Conservation (phyloP, 2,329 filamentous ascomycete genomes). For the Pseudopithomyces maydicus region DNA sequence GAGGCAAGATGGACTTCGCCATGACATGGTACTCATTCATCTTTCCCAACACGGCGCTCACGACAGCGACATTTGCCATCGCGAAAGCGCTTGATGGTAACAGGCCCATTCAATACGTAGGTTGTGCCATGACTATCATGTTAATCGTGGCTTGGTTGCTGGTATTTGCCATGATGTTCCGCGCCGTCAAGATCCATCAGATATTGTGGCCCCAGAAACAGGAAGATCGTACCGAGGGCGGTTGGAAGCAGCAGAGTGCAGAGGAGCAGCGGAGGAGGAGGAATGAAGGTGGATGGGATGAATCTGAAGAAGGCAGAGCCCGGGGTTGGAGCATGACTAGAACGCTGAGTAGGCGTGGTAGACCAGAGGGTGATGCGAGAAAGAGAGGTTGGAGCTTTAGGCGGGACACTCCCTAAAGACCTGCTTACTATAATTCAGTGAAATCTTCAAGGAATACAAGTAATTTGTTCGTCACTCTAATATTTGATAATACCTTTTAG, state of each 20-base stretch:
- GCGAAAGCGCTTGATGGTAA: constrained; percentile 58
- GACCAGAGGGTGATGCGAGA: constrained; percentile 11
- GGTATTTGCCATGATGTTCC: constrained; percentile 72
- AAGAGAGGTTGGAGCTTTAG: constrained; percentile 23
- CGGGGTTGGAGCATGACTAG: constrained; percentile 27
- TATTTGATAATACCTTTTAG: too few relatives aligned
- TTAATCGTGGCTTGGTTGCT: constrained; percentile 71
- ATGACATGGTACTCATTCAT: constrained; percentile 89
- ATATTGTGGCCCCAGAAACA: constrained; percentile 80
- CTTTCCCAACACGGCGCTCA: constrained; percentile 78
- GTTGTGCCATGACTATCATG: constrained; percentile 68
- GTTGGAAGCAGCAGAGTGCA: constrained; percentile 51
- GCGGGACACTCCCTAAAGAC: neutral
- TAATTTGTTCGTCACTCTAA: too few relatives aligned
- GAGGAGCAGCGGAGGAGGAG: constrained; percentile 33
- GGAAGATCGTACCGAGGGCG: constrained; percentile 66
- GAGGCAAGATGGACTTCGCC: constrained; percentile 71
- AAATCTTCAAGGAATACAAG: too few relatives aligned
- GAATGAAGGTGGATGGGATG: constrained; percentile 18
- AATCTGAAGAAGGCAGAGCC: constrained; percentile 22
- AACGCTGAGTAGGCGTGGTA: constrained; percentile 26
- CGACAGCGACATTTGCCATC: constrained; percentile 74
- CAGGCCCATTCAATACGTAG: constrained; percentile 66
- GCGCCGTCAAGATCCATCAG: constrained; percentile 67
- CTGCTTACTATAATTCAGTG: too few relatives aligned